phyloP scores from a whole-genome alignment of 2,329 filamentous ascomycete species.

The Colletotrichum coccodes region DNA sequence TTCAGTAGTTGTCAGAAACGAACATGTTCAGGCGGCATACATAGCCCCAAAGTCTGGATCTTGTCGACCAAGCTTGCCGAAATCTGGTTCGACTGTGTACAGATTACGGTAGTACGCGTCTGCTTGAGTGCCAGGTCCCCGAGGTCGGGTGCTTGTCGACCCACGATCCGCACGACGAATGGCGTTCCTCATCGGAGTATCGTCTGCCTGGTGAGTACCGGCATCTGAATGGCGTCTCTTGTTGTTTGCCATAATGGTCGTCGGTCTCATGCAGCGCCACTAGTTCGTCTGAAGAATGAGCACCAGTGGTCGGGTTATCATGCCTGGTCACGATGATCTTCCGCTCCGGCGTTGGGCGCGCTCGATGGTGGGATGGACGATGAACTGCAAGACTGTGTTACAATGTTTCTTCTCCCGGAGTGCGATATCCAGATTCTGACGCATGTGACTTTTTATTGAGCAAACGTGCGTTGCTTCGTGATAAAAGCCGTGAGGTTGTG shows the following conservation, averaged over 20 bases:
- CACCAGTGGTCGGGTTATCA: too few species aligned
- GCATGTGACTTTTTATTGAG: not conserved
- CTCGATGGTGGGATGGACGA: too few species aligned
- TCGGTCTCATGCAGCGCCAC: not conserved
- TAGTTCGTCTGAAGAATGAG: too few species aligned
- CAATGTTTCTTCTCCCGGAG: too few species aligned
- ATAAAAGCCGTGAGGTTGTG: not conserved
- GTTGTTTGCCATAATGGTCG: not conserved
- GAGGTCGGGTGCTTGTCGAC: not conserved
- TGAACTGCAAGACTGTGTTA: too few species aligned
- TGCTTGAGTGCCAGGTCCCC: conserved; percentile 17
- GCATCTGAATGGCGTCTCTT: conserved; percentile 17
- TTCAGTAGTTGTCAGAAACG: not conserved
- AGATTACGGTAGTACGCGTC: conserved; percentile 43
- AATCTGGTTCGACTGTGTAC: conserved; percentile 54
- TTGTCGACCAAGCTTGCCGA: conserved; percentile 51
- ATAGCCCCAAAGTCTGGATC: conserved; percentile 54
- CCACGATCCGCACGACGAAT: not conserved
- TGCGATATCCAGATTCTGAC: too few species aligned
- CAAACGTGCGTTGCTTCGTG: not conserved
- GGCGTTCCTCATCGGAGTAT: not conserved
- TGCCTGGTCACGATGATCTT: too few species aligned
- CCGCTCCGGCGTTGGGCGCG: too few species aligned
- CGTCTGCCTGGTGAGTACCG: conserved; percentile 21
- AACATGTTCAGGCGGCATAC: conserved; percentile 40